Evolutionary conservation across 192 early-diverging fungal species (phyloP), one percentile per base, ranked within the genome.

Genomic region (Dispira simplex): DNA sequence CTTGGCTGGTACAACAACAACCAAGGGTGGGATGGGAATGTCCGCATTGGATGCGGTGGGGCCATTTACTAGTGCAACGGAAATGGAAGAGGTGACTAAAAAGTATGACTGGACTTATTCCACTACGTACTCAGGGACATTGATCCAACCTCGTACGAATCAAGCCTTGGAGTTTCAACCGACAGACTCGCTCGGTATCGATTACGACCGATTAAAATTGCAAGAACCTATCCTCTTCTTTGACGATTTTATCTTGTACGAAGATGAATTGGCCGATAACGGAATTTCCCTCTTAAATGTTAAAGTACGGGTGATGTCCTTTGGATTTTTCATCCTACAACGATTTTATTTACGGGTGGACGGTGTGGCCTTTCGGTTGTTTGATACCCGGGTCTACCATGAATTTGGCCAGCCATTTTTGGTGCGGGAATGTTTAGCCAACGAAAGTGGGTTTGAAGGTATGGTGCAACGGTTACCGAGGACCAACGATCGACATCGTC

Each of bases 231-330:
- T 99, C 44, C 68, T 93, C 48, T 95, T 91, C 68, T 99, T 90
- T 68, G 94, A 95, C 71, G 92, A 99, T 65, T 82, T 92, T 55
- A 82, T 93, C 0, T 73, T 99, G 51, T 99, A 83, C 67, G 96
- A 99, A 68, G 96, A 99, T 68, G 96, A 99, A 70, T 73, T 99
- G 57, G 91, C 85, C 23, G 96, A 99, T 65, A 97, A 97, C 68
- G 96, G 96, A 26, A 82, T 84, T 0, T 87, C 91, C 14, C 76
- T 90, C 54, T 70, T 94, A 32, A 81, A 77, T 1, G 85, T 84
- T 46, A 85, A 88, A 66, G 73, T 95, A 63, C 79, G 96, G 18
- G 95, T 97, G 9, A 99, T 99, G 96, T 85, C 88, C 5, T 80
- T 81, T 3, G 88, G 92, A 46, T 94, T 96, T 71, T 80, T 97